Conservation (phyloP, 495 filamentous ascomycete genomes). For the Hypoxylon crocopeplum region DNA sequence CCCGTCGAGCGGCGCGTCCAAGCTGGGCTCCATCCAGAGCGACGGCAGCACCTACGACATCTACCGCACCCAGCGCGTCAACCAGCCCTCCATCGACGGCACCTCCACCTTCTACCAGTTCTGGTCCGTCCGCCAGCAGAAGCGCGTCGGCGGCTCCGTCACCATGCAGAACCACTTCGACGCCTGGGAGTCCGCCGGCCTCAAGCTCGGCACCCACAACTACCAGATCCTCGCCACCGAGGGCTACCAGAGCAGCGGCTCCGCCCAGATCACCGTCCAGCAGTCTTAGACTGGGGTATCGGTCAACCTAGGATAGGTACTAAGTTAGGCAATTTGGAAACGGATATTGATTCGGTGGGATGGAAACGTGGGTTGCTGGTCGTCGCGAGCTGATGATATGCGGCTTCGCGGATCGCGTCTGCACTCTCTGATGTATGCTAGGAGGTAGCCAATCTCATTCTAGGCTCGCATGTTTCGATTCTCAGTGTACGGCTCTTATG, state of each 20-base stretch:
- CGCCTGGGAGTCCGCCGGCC: constrained; percentile 60
- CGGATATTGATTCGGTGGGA: neutral
- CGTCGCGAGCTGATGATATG: neutral
- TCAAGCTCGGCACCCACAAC: constrained; percentile 61
- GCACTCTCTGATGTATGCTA: constrained; percentile 14
- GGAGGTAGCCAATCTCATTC: neutral
- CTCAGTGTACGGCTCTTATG: constrained; percentile 5
- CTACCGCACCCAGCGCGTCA: constrained; percentile 62
- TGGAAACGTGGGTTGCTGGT: neutral
- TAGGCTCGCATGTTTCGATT: neutral
- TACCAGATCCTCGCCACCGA: constrained; percentile 68
- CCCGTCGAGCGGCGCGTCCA: constrained; percentile 54
- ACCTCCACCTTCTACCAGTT: constrained; percentile 64
- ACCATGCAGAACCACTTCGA: constrained; percentile 66
- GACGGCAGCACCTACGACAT: constrained; percentile 73
- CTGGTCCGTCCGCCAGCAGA: constrained; percentile 59
- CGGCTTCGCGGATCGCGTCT: constrained; percentile 1
- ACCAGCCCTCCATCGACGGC: constrained; percentile 65
- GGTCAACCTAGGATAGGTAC: too few relatives aligned
- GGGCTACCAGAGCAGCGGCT: constrained; percentile 58
- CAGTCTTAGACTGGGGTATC: constrained; percentile 29
- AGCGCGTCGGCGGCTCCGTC: constrained; percentile 58
- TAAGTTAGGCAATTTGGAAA: neutral
- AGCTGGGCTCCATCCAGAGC: constrained; percentile 60
- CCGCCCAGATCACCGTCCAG: constrained; percentile 46